Conservation (phyloP, 2,329 filamentous ascomycete genomes). For the Pseudogymnoascus sp. region DNA sequence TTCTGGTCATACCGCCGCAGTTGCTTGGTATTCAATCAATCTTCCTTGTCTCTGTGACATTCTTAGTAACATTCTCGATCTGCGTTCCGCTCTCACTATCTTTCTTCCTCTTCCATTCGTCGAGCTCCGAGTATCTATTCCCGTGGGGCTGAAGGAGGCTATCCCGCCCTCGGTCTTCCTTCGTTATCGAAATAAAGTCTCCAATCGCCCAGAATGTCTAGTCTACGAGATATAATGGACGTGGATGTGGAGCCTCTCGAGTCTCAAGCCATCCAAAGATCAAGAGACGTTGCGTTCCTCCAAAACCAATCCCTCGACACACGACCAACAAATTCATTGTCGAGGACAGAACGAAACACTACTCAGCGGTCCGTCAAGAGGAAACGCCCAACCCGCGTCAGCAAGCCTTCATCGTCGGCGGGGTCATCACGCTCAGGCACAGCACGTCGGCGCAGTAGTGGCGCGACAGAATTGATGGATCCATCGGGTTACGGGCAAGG, state of each 20-base stretch:
- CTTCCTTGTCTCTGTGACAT: conserved; percentile 10
- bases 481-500: conserved; percentile 7
- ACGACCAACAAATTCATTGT: neutral
- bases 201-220: conserved; percentile 23
- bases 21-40: conserved; percentile 14
- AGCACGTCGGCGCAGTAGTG: conserved; percentile 21
- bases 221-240: conserved; percentile 30
- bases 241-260: conserved; percentile 29
- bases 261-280: conserved; percentile 28
- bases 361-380: conserved; percentile 20
- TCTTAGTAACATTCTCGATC: conserved; percentile 1
- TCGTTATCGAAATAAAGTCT: conserved; percentile 19
- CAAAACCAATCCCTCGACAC: conserved; percentile 16
- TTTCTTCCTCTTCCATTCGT: neutral
- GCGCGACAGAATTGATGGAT: conserved; percentile 21
- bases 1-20: conserved; percentile 17
- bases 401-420: conserved; percentile 16
- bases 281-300: conserved; percentile 19
- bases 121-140: conserved; percentile 20
- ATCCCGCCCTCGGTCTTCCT: conserved; percentile 19
- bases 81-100: neutral
- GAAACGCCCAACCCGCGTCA: conserved; percentile 23
- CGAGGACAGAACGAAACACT: neutral
- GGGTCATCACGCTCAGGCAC: conserved; percentile 15
- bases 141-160: conserved; percentile 26